Percentiles rank a stretch among this genome's conserved stretches.
Evolutionary conservation across 2,329 filamentous ascomycete genomes (phyloP).

Genomic region (Hymenoscyphus salicellus): DNA sequence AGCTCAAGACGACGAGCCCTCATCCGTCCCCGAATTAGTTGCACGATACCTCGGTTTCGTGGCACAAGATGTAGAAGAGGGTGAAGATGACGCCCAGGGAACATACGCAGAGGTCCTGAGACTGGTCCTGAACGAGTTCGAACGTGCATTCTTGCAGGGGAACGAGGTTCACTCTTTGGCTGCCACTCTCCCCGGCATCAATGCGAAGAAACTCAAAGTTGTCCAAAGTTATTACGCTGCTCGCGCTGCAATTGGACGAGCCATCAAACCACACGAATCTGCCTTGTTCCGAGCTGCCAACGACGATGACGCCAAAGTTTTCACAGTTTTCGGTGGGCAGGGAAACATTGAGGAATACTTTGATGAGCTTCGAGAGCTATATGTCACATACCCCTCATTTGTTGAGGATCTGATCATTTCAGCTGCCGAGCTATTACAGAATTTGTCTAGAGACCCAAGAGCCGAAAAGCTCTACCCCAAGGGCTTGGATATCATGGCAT

Average conservation of each 20-base stretch:
- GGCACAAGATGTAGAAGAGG: constrained; percentile 83
- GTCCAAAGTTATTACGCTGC: constrained; percentile 90
- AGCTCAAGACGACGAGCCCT: constrained; percentile 98
- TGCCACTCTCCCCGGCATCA: constrained; percentile 81
- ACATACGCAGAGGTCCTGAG: constrained; percentile 92
- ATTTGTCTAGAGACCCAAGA: constrained; percentile 74
- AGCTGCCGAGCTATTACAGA: constrained; percentile 83
- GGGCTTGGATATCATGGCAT: constrained; percentile 90
- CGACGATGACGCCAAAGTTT: constrained; percentile 79
- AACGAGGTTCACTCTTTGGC: constrained; percentile 95
- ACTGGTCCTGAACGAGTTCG: constrained; percentile 90
- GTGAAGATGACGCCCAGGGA: constrained; percentile 83
- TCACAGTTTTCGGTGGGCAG: constrained; percentile 93
- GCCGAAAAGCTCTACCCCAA: constrained; percentile 96
- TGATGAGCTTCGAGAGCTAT: constrained; percentile 89
- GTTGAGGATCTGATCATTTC: constrained; percentile 79
- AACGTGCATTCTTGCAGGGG: constrained; percentile 87
- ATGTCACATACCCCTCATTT: constrained; percentile 86
- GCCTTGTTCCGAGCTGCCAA: constrained; percentile 85
- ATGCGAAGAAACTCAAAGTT: constrained; percentile 85
- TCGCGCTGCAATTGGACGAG: constrained; percentile 75
- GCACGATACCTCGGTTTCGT: constrained; percentile 91
- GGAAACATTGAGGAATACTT: constrained; percentile 99
- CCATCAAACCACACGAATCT: constrained; percentile 89
- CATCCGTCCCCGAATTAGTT: constrained; percentile 86